phyloP scores from a whole-genome alignment of 345 rosid genomes.

The Citrus medica region DNA sequence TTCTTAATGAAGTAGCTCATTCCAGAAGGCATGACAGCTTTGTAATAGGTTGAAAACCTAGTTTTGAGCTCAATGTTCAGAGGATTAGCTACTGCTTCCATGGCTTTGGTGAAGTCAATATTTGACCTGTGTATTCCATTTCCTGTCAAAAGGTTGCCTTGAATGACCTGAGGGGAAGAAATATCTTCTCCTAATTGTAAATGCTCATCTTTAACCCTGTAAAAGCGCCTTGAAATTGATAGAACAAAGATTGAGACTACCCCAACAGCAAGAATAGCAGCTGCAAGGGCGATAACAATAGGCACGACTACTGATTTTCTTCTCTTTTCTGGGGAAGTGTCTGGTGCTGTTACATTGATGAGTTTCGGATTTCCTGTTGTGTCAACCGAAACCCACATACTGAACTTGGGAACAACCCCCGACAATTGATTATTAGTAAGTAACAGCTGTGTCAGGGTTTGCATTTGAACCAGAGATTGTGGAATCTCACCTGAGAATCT shows the following conservation, averaged over 20 bases:
- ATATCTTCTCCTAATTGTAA: constrained; percentile 28
- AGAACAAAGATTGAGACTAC: constrained; percentile 25
- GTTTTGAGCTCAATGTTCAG: constrained; percentile 45
- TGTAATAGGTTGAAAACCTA: constrained; percentile 72
- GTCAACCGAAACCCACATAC: constrained; percentile 9
- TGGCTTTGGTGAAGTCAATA: constrained; percentile 64
- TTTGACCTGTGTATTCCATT: constrained; percentile 55
- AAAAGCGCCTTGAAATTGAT: constrained; percentile 37
- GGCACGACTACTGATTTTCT: constrained; percentile 31
- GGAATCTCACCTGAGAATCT: constrained; percentile 54
- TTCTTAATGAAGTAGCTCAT: constrained; percentile 64
- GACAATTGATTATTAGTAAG: constrained; percentile 59
- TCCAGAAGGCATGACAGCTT: constrained; percentile 74
- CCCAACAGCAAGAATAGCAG: constrained; percentile 28
- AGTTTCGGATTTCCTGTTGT: constrained; percentile 42
- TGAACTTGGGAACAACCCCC: constrained; percentile 47
- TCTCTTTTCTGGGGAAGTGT: constrained; percentile 2
- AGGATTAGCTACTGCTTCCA: constrained; percentile 57
- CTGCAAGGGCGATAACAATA: constrained; percentile 33
- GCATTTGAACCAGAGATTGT: not conserved
- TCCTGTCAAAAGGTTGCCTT: constrained; percentile 55
- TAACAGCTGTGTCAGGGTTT: constrained; percentile 44
- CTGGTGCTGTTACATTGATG: not conserved
- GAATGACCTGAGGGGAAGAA: constrained; percentile 50
- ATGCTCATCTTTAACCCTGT: constrained; percentile 40